Conservation (phyloP, 345 rosid genomes). For the Litchi chinensis region DNA sequence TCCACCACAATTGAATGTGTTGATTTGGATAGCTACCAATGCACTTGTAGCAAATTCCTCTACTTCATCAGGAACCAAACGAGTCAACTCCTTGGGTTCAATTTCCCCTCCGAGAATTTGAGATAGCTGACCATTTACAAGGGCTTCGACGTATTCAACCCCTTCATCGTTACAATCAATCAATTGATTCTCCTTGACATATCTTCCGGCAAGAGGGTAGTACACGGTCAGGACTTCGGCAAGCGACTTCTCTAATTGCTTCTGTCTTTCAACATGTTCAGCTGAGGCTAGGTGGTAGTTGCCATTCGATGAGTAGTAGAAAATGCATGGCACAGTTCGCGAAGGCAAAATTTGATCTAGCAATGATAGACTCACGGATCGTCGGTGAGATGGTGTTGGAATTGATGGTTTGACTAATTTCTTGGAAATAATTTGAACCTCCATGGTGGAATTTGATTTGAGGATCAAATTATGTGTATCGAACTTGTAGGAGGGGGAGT, state of each 20-base stretch:
- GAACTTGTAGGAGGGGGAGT: no score
- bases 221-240: not conserved
- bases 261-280: no score
- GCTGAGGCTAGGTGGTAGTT: no score
- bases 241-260: not conserved
- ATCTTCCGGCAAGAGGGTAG: not conserved
- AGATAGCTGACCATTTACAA: not conserved
- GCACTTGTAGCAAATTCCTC: not conserved
- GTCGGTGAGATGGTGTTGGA: not conserved
- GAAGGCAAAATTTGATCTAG: not conserved
- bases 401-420: not conserved
- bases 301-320: not conserved
- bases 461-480: no score
- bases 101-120: not conserved
- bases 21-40: not conserved
- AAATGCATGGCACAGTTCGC: not conserved
- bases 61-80: not conserved
- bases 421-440: not conserved
- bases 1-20: not conserved
- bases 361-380: not conserved
- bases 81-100: not conserved
- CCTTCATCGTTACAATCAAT: not conserved
- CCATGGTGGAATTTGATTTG: not conserved
- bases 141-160: not conserved
- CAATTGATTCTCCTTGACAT: not conserved